phyloP scores from a whole-genome alignment of 148 eudicot species.

The Rhododendron williamsianum region DNA sequence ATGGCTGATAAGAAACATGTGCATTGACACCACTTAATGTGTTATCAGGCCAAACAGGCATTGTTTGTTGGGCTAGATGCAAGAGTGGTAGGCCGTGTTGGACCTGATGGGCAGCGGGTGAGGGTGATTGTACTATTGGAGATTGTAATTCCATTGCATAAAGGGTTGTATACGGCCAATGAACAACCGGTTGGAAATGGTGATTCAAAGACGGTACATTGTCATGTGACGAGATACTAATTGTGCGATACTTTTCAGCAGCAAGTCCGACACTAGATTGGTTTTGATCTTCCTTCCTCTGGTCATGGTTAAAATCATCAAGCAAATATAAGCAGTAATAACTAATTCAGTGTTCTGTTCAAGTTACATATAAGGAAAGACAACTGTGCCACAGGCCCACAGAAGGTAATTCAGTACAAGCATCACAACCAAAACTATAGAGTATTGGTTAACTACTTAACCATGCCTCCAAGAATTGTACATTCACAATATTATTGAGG shows the following conservation, averaged over 20 bases:
- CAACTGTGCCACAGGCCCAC: background rate
- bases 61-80: slow-evolving; percentile 2
- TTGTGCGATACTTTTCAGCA: background rate
- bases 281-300: slow-evolving; percentile 13
- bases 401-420: background rate
- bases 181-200: background rate
- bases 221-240: background rate
- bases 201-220: background rate
- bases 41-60: slow-evolving; percentile 13
- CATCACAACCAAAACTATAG: background rate
- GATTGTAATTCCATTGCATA: background rate
- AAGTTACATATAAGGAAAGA: too few relatives aligned
- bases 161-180: slow-evolving; percentile 7
- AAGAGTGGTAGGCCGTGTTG: slow-evolving; percentile 4
- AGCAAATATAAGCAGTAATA: background rate
- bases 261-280: background rate
- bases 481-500: background rate
- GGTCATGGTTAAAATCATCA: slow-evolving; percentile 6
- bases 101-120: slow-evolving; percentile 7
- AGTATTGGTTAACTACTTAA: background rate
- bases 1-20: slow-evolving; percentile 1
- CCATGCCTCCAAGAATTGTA: background rate
- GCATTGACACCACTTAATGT: background rate
- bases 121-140: background rate
- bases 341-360: too few relatives aligned